Evolutionary conservation across 2,329 filamentous ascomycete genomes (phyloP).

Genomic region (Ascochyta fabae): DNA sequence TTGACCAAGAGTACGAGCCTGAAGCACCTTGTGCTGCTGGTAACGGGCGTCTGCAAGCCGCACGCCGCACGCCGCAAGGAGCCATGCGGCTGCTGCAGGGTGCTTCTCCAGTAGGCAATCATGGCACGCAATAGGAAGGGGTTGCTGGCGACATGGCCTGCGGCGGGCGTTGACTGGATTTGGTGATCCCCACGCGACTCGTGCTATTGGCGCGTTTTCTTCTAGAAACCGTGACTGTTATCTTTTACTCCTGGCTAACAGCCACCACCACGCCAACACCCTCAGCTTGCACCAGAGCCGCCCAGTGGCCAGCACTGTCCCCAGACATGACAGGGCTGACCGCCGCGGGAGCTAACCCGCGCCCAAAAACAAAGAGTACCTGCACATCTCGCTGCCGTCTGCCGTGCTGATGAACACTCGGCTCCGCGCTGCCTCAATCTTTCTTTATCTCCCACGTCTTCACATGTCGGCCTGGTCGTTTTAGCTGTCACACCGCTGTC

Average conservation of each 20-base stretch:
- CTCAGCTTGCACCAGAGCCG: conserved; percentile 28
- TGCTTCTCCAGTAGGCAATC: conserved; percentile 3
- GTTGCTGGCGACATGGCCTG: conserved; percentile 18
- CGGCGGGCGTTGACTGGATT: conserved; percentile 18
- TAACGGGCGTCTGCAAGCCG: neutral
- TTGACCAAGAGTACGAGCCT: neutral
- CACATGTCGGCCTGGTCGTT: conserved; percentile 29
- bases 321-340: conserved; percentile 34
- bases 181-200: conserved; percentile 21
- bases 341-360: conserved; percentile 42
- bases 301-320: conserved; percentile 25
- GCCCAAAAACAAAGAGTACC: conserved; percentile 43
- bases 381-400: conserved; percentile 37
- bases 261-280: conserved; percentile 21
- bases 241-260: conserved; percentile 34
- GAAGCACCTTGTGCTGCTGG: neutral
- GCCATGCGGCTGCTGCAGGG: conserved; percentile 24
- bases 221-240: conserved; percentile 29
- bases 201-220: conserved; percentile 25
- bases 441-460: conserved; percentile 31
- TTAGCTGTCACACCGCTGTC: conserved; percentile 32
- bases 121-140: conserved; percentile 25
- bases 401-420: conserved; percentile 22
- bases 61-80: conserved; percentile 17
- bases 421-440: conserved; percentile 21